Base-by-base conservation (phyloP, 1,284 basidiomycete species). In the Cutaneotrichosporon daszewskae region DNA sequence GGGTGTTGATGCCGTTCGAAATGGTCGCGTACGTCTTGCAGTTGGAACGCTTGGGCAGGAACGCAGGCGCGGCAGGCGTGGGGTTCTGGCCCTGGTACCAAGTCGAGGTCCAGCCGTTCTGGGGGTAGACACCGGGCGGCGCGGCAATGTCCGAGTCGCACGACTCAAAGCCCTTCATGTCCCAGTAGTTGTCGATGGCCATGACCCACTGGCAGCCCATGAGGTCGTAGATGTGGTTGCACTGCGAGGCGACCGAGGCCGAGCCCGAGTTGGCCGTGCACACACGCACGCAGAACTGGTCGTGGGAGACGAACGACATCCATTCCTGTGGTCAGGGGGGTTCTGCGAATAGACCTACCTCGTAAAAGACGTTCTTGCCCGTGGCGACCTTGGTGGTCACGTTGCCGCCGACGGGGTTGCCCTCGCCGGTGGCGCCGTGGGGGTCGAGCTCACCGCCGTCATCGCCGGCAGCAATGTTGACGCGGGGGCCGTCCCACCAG, bases 321-420 rank as follows among this genome's bases (percentile, higher is more conserved):
- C 75, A 76, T 56, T 76, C 73, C 58, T 74, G 61, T 22, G 29
- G 35, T 33, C 13, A 29, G 43, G n/a, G 12, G 16, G 14, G 17
- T 69, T 67, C 46, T 72, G 16, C 18, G 19, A n/a, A 37, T 17
- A 17, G 16, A 40, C 43, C 39, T 58, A 75, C 74, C 55, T 76
- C 62, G 68, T 77, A 77, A 47, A 66, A 39, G 19, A 37, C 37
- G 22, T 37, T 31, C 14, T 32, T 32, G 37, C 45, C 49, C 17
- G 37, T 44, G 14, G 39, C 37, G 32, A 34, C 26, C 38, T 43
- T 44, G 45, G 74, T 71, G 31, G 75, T 76, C 43, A 76, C 75
- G 57, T 76, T 76, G 32, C 75, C 76, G 38, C 76, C 76, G 43
- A 75, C 62, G 29, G 76, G 76, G 70, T 77, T 77, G 37, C 75